Conservation (phyloP, 345 rosid genomes). For the Eucalyptus tenuipes region DNA sequence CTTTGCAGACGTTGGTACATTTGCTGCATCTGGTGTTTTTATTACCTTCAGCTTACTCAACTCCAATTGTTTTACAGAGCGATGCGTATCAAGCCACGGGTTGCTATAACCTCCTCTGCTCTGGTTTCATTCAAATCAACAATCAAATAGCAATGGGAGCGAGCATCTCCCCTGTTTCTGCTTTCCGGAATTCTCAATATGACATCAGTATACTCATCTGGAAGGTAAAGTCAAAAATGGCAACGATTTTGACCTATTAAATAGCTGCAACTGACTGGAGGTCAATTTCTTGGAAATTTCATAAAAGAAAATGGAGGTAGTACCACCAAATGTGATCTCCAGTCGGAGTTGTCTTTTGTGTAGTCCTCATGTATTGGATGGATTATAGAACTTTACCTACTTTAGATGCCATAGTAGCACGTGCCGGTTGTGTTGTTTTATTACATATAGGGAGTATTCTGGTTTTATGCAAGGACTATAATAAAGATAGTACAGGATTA, state of each 20-base stretch:
- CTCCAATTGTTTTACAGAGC: slow-evolving; percentile 37
- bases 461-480: background rate
- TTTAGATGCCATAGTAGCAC: background rate
- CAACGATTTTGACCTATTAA: background rate
- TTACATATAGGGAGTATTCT: background rate
- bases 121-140: slow-evolving; percentile 92
- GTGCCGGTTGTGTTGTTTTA: background rate
- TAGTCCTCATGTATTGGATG: background rate
- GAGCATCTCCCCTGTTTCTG: slow-evolving; percentile 91
- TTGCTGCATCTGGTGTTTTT: background rate
- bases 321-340: slow-evolving; percentile 9
- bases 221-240: slow-evolving; percentile 48
- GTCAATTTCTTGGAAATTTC: background rate
- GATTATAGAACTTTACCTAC: background rate
- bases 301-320: background rate
- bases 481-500: background rate
- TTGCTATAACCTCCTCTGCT: slow-evolving; percentile 94
- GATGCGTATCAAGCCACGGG: slow-evolving; percentile 99
- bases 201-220: slow-evolving; percentile 93
- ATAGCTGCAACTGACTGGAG: background rate
- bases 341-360: slow-evolving; percentile 11
- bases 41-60: background rate
- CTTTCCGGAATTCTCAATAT: slow-evolving; percentile 73
- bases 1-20: background rate
- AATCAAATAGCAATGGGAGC: slow-evolving; percentile 96